Evolutionary conservation across 106 monocot species (phyloP).

Genomic region (Triglochin maritima): DNA sequence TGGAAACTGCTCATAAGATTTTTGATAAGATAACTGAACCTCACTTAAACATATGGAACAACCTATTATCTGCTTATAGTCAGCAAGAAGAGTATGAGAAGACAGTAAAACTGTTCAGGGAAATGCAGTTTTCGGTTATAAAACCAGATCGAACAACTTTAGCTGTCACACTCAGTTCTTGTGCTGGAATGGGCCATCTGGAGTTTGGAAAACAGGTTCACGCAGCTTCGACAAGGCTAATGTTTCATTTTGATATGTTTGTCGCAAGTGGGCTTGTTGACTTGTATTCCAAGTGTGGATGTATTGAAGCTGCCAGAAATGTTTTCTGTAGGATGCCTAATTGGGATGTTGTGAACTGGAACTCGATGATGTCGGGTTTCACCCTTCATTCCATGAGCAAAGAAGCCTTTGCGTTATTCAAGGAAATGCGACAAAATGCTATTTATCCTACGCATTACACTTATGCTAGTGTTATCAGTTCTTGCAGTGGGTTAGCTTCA

Average conservation of each 20-base stretch:
- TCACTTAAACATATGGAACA: conserved; percentile 54
- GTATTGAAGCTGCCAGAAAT: conserved; percentile 32
- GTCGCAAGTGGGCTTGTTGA: conserved; percentile 80
- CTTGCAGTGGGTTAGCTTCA: conserved; percentile 61
- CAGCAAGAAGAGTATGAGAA: conserved; percentile 42
- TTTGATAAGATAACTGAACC: conserved; percentile 59
- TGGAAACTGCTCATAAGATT: conserved; percentile 36
- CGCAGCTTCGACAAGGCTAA: conserved; percentile 36
- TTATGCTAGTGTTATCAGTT: conserved; percentile 72
- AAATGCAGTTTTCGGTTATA: conserved; percentile 46
- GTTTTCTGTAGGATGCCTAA: conserved; percentile 51
- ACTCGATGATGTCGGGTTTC: conserved; percentile 80
- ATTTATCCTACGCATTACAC: conserved; percentile 61
- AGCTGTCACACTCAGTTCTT: conserved; percentile 55
- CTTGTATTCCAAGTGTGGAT: conserved; percentile 79
- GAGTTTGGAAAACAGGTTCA: conserved; percentile 62
- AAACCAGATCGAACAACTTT: conserved; percentile 60
- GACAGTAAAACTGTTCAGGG: conserved; percentile 46
- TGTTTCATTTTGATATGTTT: conserved; percentile 54
- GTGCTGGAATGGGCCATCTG: conserved; percentile 44
- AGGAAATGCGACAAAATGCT: conserved; percentile 44
- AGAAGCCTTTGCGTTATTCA: conserved; percentile 62
- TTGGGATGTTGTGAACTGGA: conserved; percentile 85
- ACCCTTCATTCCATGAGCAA: conserved; percentile 44
- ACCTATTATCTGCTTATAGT: conserved; percentile 55